A percentile compares a stretch with the other conserved stretches of the same genome.
Conservation (phyloP, 768 basidiomycete species). For the Daedaleopsis sinensis region DNA sequence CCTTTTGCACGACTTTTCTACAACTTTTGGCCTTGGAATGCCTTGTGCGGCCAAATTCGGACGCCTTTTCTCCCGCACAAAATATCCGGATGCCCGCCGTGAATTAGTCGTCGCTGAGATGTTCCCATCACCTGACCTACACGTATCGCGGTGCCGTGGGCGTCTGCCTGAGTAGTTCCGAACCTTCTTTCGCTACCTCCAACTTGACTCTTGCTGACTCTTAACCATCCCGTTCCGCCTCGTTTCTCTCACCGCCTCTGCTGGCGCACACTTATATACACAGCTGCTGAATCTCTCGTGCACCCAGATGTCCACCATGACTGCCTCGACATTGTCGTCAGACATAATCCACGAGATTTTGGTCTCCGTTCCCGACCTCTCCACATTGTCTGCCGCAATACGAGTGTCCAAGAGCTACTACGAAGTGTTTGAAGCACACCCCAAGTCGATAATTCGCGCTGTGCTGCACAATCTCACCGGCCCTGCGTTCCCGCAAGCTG, state of each 20-base stretch:
- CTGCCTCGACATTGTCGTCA: slow-evolving; percentile 7
- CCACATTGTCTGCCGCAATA: slow-evolving; percentile 24
- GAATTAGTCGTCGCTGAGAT: too few species aligned
- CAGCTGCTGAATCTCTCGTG: background rate
- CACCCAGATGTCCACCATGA: background rate
- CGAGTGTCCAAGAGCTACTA: slow-evolving; percentile 24
- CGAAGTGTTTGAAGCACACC: slow-evolving; percentile 25
- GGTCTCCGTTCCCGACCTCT: slow-evolving; percentile 24
- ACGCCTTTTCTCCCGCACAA: too few species aligned
- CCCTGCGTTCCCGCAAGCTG: slow-evolving; percentile 25
- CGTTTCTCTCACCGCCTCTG: background rate
- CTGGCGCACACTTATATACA: background rate
- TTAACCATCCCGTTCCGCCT: background rate
- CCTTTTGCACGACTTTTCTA: too few species aligned
- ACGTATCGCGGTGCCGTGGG: background rate
- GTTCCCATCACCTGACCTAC: slow-evolving; percentile 12
- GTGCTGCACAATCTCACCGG: slow-evolving; percentile 29
- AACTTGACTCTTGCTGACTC: background rate
- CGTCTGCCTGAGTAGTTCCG: background rate
- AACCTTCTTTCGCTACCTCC: background rate
- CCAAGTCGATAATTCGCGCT: slow-evolving; percentile 24
- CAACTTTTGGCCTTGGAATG: too few species aligned
- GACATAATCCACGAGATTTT: slow-evolving; percentile 32
- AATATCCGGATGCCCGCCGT: too few species aligned
- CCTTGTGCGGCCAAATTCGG: too few species aligned